Base-by-base conservation (phyloP, 805 yeast genomes). In the Schwanniomyces sp. region DNA sequence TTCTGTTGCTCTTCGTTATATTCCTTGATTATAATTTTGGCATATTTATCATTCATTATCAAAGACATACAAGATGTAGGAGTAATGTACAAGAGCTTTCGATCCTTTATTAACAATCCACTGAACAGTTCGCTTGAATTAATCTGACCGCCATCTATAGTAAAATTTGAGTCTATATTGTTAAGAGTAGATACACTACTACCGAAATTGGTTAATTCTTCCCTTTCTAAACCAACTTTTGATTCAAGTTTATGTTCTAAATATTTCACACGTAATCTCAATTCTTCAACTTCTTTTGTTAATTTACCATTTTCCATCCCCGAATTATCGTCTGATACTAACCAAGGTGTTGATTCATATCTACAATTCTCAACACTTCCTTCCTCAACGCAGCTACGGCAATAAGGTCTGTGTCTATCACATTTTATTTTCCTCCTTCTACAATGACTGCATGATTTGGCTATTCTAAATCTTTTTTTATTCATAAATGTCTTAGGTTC, bases 261-360 rank as follows among this genome's bases (percentile, higher is more conserved):
- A 1, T 14, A 16, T 16, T 34, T 39, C 11, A 47, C 21, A 28
- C 39, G 40, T 14, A 24, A 18, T 40, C 29, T 43, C 18, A 40
- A 34, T 7, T 11, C 11, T 14, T 38, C 37, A 7, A 48, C 25
- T 32, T 43, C 46, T 29, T 29, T 11, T 29, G 6, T 29, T 29
- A 29, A 12, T 29, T 29, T n/a, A 6, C 4, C 6, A 7, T 17
- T 17, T 2, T n/a, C 10, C 5, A 5, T 21, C 5, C 24, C 24
- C 24, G 5, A 21, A 21, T 21, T 21, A 21, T 21, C 5, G 24
- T 21, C 24, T 11, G 25, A 16, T 61, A 7, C 21, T 40, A 34
- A 46, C 74, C 72, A 68, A 1, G 70, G 66, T 30, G 65, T 70
- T 1, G 61, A 60, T 16, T 72, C 79, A 56, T 78, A 79, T 24